A percentile compares a stretch with the other conserved stretches of the same genome.
These are phyloP conservation scores for Aspergillus sp. DNA, from an alignment of 2,329 filamentous ascomycete genomes.

Conservation along the genomic window DNA sequence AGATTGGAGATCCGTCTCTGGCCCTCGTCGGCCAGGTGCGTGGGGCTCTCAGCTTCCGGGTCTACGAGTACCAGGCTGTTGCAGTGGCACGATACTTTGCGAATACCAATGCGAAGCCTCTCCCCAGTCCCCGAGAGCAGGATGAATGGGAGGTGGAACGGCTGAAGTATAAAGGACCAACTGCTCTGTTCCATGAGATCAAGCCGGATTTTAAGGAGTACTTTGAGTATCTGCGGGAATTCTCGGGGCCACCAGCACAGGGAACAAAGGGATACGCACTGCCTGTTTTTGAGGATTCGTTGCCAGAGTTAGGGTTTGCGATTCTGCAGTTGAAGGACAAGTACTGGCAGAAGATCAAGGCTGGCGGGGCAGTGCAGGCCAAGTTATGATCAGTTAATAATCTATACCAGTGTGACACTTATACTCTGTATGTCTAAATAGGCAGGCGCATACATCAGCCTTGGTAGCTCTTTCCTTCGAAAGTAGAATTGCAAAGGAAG, in stretches of 20 bases:
- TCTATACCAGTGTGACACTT: too few relatives aligned
- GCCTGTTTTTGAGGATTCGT: slow-evolving; percentile 38
- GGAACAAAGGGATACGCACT: slow-evolving; percentile 38
- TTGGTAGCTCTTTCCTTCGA: too few relatives aligned
- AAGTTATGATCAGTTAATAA: background rate
- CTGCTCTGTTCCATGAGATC: slow-evolving; percentile 23
- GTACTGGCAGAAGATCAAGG: slow-evolving; percentile 18
- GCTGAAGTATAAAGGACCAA: slow-evolving; percentile 21
- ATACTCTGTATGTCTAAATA: too few relatives aligned
- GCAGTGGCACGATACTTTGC: slow-evolving; percentile 30
- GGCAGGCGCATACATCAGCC: too few relatives aligned
- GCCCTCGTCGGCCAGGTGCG: slow-evolving; percentile 30
- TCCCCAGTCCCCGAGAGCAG: slow-evolving; percentile 24
- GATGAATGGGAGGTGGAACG: slow-evolving; percentile 27
- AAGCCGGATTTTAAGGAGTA: slow-evolving; percentile 39
- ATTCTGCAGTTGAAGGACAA: slow-evolving; percentile 20
- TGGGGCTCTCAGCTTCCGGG: slow-evolving; percentile 28
- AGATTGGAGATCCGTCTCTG: slow-evolving; percentile 27
- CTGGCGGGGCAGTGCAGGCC: background rate
- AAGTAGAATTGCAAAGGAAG: too few relatives aligned
- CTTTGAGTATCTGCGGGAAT: slow-evolving; percentile 39
- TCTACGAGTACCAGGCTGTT: slow-evolving; percentile 34
- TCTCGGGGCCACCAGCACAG: slow-evolving; percentile 40
- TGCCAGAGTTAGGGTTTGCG: slow-evolving; percentile 26
- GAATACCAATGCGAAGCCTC: slow-evolving; percentile 16